Evolutionary conservation across 2,329 filamentous ascomycete species (phyloP), one percentile per base, ranked within the genome.

Genomic region (Trichoderma gracile): DNA sequence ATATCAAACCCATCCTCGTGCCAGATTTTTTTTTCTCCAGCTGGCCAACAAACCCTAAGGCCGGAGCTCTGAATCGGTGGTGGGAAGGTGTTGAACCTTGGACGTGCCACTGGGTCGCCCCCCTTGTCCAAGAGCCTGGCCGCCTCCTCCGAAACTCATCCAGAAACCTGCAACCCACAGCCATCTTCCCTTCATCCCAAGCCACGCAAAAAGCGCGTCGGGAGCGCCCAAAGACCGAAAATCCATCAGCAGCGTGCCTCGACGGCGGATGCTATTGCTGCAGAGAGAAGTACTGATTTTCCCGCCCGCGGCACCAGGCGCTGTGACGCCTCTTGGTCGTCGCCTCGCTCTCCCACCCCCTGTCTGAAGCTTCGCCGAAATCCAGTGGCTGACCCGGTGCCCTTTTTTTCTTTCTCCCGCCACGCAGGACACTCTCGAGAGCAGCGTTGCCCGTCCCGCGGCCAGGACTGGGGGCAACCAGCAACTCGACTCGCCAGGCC

Each of bases 181-280:
- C 69, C 66, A 38, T 38, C 68, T 69, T 68, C 66, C 69, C 69
- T 68, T 65, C 61, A 64, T 68, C 66, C 56, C 68, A 68, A 65
- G 65, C 64, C 65, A 65, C 64, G 66, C 68, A 71, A 68, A 67
- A 72, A 74, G 66, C 74, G 74, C 74, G 74, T 75, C 71, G 65
- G 69, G 67, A 64, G 69, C 55, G 54, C 62, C 56, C 30, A 6
- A 8, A 67, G 70, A 71, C 5, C 25, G 47, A 58, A 62, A 46
- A 25, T 30, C 33, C 33, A 38, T 38, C 33, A 61, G 46, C 70
- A 67, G 72, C 74, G 75, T 73, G 73, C 75, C 71, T 65, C 38
- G 65, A 69, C 68, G 67, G 70, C 72, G 69, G 70, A 76, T 77
- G 73, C 73, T 72, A 68, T 68, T 71, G 68, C 68, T 67, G 63